Base-by-base conservation (phyloP, 2,329 filamentous ascomycete species). In the Cylindrodendrum hubeiense region DNA sequence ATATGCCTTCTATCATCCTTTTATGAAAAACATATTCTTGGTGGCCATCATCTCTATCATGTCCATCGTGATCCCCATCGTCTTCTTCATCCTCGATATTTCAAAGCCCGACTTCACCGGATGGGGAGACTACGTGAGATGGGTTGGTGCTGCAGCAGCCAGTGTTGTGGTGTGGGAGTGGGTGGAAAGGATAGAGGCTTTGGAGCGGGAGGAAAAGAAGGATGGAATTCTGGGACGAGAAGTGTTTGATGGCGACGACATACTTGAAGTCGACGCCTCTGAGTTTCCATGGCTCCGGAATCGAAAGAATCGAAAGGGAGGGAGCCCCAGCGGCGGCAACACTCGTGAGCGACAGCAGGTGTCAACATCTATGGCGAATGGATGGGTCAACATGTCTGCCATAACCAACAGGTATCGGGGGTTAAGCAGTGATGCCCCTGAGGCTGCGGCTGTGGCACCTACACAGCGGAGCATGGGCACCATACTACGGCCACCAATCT, bases 151-250 rank as follows among this genome's bases (percentile, higher is more conserved):
- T 1, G 94, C 95, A 0, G 94, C 94, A 1, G 95, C 95, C 28
- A 97, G 94, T 80, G 95, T 97, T n/a, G 93, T 97, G 22, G 95
- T 98, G 2, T 98, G 95, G 95, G 95, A 98, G 79, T 98, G 95
- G 95, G 95, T 98, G 3, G 95, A 98, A 79, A 88, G 95, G 26
- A 98, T 98, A 52, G 95, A 98, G 78, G 93, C 94, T 0, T 80
- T 97, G 66, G 95, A 98, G 81, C 89, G 95, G 71, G 94, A 97
- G 78, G 94, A 97, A 78, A 94, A 95, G 80, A 97, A 97, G 79
- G 94, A 97, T 72, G 95, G 95, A 1, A 97, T 98, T 60, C 82
- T 98, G 1, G 95, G 95, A 4, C 86, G 95, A 68, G 95, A 98
- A 76, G 90, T 98, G 0, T 97, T 97, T 75, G 95, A 98, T 71